Evolutionary conservation across 306 rosid species (phyloP).

Genomic region (Quercus ilex): DNA sequence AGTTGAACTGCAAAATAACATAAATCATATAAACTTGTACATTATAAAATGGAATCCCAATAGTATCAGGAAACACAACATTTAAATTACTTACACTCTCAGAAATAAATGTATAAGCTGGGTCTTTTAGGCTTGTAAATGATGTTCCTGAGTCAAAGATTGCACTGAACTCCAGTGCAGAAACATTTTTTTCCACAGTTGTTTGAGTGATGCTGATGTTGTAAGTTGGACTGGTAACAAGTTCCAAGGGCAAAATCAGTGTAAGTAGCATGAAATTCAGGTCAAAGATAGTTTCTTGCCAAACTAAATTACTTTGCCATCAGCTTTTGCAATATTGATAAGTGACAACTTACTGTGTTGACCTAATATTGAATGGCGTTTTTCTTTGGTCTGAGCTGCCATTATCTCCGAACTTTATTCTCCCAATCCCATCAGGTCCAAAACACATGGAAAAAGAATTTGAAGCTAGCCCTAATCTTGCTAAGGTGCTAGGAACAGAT

Average conservation of each 20-base stretch:
- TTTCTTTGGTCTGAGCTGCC: conserved; percentile 56
- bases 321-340: not conserved
- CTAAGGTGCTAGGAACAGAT: conserved; percentile 85
- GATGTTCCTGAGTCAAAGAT: conserved; percentile 92
- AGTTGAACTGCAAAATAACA: conserved; percentile 55
- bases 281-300: not conserved
- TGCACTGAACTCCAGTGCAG: conserved; percentile 53
- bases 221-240: conserved; percentile 62
- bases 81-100: conserved; percentile 44
- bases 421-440: conserved; percentile 55
- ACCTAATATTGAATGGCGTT: conserved; percentile 57
- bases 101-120: conserved; percentile 62
- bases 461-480: conserved; percentile 49
- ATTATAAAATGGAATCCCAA: conserved; percentile 3
- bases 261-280: conserved; percentile 8
- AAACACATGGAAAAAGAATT: conserved; percentile 96
- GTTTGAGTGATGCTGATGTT: conserved; percentile 67
- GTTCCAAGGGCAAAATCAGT: conserved; percentile 17
- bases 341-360: conserved; percentile 42
- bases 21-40: not conserved
- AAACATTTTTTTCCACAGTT: conserved; percentile 34
- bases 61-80: conserved; percentile 5
- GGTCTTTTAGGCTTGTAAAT: conserved; percentile 71
- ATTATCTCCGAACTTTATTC: conserved; percentile 78
- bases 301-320: not conserved